phyloP scores from a whole-genome alignment of 2,329 filamentous ascomycete species.

The Neocucurbitaria cava region DNA sequence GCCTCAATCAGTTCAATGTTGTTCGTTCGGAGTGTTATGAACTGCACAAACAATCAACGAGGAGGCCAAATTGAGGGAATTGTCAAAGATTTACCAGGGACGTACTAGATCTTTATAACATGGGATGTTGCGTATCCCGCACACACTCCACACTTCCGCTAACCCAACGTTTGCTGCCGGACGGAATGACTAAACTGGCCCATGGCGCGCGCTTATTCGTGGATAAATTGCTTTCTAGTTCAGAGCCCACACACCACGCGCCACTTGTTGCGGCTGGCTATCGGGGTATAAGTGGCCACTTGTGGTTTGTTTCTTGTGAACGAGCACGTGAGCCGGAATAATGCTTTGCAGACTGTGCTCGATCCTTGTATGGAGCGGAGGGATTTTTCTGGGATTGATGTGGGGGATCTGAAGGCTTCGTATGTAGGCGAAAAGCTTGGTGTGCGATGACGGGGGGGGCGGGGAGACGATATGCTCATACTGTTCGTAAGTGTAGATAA shows the following conservation, averaged over 20 bases:
- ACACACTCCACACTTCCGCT: background rate
- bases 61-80: background rate
- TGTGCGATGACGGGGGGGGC: slow-evolving; percentile 10
- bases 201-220: slow-evolving; percentile 20
- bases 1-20: background rate
- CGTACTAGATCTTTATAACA: slow-evolving; percentile 1
- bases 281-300: slow-evolving; percentile 10
- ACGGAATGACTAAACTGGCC: slow-evolving; percentile 13
- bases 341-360: background rate
- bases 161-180: background rate
- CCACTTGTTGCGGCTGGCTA: slow-evolving; percentile 19
- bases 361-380: slow-evolving; percentile 1
- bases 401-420: slow-evolving; percentile 20
- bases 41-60: background rate
- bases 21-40: background rate
- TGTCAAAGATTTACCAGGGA: background rate
- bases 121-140: background rate
- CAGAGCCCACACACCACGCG: background rate
- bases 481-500: background rate
- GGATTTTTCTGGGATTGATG: background rate
- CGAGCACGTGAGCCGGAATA: slow-evolving; percentile 9
- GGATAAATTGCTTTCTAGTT: slow-evolving; percentile 18
- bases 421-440: slow-evolving; percentile 22
- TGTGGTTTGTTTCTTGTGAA: slow-evolving; percentile 14
- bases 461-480: too few species aligned